Conservation (phyloP, 768 basidiomycete genomes). For the Lactarius sanguifluus region DNA sequence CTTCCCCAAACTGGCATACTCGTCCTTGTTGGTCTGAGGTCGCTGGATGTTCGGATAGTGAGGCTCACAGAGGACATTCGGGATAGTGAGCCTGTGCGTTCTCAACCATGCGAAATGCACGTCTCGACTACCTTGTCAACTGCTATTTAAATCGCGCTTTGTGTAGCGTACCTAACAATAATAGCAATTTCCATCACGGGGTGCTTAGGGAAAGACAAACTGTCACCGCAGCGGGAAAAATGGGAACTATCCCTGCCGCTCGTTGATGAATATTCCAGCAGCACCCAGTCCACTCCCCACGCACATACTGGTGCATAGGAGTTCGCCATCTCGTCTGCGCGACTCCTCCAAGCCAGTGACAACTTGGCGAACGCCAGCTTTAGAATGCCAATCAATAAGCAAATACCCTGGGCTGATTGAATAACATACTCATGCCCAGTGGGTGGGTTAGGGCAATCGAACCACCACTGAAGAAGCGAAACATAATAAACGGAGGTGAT, state of each 20-base stretch:
- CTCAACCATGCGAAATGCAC: neutral
- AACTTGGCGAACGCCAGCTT: conserved; percentile 83
- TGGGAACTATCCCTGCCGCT: conserved; percentile 32
- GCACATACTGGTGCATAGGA: conserved; percentile 83
- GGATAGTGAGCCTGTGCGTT: neutral
- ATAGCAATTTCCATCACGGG: neutral
- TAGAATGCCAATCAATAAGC: conserved; percentile 4
- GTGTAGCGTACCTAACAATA: neutral
- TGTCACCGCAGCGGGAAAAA: too few relatives aligned
- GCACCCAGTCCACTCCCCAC: conserved; percentile 90
- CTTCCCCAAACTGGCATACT: conserved; percentile 28
- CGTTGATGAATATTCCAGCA: conserved; percentile 77
- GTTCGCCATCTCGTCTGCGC: conserved; percentile 59
- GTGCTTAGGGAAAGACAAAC: neutral
- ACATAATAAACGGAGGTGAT: neutral
- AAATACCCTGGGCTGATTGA: conserved; percentile 25
- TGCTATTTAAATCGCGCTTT: neutral
- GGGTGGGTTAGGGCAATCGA: conserved; percentile 84
- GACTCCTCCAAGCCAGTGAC: conserved; percentile 87
- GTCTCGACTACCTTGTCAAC: neutral
- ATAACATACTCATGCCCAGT: conserved; percentile 72
- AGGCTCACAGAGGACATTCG: conserved; percentile 18
- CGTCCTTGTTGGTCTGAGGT: conserved; percentile 28
- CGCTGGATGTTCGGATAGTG: conserved; percentile 26
- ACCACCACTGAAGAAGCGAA: conserved; percentile 58